A percentile compares a stretch with the other conserved stretches of the same genome.
Evolutionary conservation across 176 grass and related monocot genomes (phyloP).

Genomic region (Hordeum vulgare): DNA sequence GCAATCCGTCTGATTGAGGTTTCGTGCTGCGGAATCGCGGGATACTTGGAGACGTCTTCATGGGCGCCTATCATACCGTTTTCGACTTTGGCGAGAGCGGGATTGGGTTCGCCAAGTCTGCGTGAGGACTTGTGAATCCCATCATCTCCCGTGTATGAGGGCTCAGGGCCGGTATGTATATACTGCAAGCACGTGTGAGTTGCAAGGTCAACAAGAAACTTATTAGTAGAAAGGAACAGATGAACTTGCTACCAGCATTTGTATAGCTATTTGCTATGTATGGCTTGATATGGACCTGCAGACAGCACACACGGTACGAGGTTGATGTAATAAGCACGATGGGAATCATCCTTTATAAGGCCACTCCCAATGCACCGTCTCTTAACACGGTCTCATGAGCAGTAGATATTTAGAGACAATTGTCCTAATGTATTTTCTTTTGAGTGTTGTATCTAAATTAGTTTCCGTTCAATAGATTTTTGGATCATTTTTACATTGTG

Average conservation of each 20-base stretch:
- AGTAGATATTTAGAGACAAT: too few species aligned
- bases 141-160: background rate
- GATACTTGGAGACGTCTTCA: conserved; percentile 98
- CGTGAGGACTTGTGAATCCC: conserved; percentile 38
- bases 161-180: background rate
- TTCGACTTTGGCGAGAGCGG: conserved; percentile 73
- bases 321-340: background rate
- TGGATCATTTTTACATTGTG: too few species aligned
- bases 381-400: too few species aligned
- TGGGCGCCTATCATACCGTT: conserved; percentile 92
- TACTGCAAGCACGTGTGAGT: background rate
- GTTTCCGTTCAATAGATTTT: too few species aligned
- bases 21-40: background rate
- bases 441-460: too few species aligned
- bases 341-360: background rate
- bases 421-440: too few species aligned
- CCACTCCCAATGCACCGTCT: background rate
- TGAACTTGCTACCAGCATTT: background rate
- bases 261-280: background rate
- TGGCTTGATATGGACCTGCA: background rate
- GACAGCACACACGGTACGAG: background rate
- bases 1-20: background rate
- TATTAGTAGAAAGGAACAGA: background rate
- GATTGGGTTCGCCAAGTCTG: conserved; percentile 75
- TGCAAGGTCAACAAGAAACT: background rate